phyloP scores from a whole-genome alignment of 2,329 filamentous ascomycete genomes.

The Grosmannia huntii region DNA sequence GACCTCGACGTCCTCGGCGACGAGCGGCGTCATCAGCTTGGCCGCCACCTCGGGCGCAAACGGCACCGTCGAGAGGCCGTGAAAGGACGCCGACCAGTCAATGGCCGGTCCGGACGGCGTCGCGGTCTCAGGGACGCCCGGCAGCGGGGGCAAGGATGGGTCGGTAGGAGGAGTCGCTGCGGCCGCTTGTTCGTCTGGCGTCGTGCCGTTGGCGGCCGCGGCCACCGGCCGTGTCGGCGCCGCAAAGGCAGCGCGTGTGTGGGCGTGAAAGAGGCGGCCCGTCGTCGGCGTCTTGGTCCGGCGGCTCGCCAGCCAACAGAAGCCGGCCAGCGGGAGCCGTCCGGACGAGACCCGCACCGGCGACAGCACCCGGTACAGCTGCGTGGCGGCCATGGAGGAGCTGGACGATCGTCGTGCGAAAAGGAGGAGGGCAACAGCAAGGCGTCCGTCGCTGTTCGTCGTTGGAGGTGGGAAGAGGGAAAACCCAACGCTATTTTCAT shows the following conservation, averaged over 20 bases:
- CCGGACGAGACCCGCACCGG: neutral
- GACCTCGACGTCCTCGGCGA: slow-evolving; percentile 74
- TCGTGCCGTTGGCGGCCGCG: neutral
- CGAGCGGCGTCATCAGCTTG: slow-evolving; percentile 54
- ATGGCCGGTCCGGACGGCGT: slow-evolving; percentile 17
- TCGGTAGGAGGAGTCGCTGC: neutral
- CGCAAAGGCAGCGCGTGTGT: neutral
- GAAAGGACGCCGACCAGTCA: slow-evolving; percentile 77
- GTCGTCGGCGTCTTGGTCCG: neutral
- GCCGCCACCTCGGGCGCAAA: slow-evolving; percentile 59
- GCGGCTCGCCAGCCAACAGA: neutral
- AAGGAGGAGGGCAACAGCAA: neutral
- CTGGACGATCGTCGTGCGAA: no score
- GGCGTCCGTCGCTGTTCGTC: no score
- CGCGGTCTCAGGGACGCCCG: neutral
- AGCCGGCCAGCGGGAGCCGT: neutral
- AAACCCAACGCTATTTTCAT: no score
- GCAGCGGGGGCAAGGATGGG: neutral
- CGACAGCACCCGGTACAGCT: neutral
- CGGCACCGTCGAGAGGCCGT: slow-evolving; percentile 58
- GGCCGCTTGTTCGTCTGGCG: neutral
- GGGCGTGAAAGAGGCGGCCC: neutral
- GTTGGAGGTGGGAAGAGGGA: no score
- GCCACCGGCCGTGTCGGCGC: neutral
- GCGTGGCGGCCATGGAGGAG: slow-evolving; percentile 2